Evolutionary conservation across 768 basidiomycete genomes (phyloP), one percentile per base, ranked within the genome.

Genomic region (Hirschioporus abietinus): DNA sequence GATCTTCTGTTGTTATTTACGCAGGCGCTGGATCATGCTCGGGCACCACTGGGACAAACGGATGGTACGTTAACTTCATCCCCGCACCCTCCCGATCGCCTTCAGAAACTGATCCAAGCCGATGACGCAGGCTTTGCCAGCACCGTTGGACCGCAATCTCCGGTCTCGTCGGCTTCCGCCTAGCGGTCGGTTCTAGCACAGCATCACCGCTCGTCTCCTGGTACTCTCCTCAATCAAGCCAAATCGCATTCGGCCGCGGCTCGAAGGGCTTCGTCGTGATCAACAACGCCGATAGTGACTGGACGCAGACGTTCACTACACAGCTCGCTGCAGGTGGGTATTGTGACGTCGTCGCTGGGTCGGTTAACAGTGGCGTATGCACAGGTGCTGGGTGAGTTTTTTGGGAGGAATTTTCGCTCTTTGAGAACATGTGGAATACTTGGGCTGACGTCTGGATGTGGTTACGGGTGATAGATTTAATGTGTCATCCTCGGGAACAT

Each of bases 201-300:
- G 12, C 42, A 5, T 52, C 84, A 1, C 72, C 79, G 0, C 69
- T 90, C 5, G 82, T 75, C 1, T 79, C 87, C 70, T 90, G 88
- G 86, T 79, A 84, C 6, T 82, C 87, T 1, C 84, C 86, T 0
- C 79, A 80, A 61, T 76, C 81, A 2, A 78, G 86, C 66, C 88
- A 83, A 71, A 87, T 90, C 66, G 89, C 88, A 0, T 91, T 89
- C 70, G 85, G 86, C 6, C 76, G 89, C 69, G 88, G 89, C 83
- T 74, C 84, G 0, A 72, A 76, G 58, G 88, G 88, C 1, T 88
- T 86, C 66, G 84, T 89, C 1, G 88, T 83, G 0, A 90, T 90
- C 70, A 90, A 90, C 72, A 89, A 90, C 67, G 82, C 75, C 4
- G 85, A 88, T 67, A 77, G 78, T 5, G 70, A 75, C 0, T 90